Evolutionary conservation across 495 filamentous ascomycete genomes (phyloP).

Genomic region (Cenococcum geophilum): DNA sequence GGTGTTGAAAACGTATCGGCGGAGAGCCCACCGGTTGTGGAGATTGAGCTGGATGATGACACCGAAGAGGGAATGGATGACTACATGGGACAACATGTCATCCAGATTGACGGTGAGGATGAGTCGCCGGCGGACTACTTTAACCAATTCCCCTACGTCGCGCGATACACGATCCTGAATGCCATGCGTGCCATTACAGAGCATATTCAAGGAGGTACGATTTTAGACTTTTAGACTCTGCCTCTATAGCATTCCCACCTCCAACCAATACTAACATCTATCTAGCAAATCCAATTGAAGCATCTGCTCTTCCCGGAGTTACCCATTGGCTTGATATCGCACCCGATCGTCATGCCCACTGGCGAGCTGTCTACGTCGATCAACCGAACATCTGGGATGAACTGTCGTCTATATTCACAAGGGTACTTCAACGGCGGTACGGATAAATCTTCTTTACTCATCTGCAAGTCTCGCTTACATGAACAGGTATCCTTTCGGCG

Average conservation of each 20-base stretch:
- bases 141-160: conserved; percentile 18
- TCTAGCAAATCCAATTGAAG: conserved; percentile 30
- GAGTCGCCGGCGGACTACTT: conserved; percentile 11
- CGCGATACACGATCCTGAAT: conserved; percentile 15
- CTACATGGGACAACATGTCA: conserved; percentile 13
- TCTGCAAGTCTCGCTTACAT: conserved; percentile 3
- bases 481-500: conserved; percentile 22
- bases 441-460: conserved; percentile 10
- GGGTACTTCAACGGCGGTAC: conserved; percentile 44
- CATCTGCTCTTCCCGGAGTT: conserved; percentile 26
- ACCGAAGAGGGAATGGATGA: conserved; percentile 18
- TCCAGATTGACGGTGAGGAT: conserved; percentile 27
- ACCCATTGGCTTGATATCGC: conserved; percentile 37
- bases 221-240: background rate
- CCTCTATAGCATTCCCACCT: no score
- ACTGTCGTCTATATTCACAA: conserved; percentile 43
- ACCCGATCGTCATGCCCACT: conserved; percentile 20
- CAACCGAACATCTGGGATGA: conserved; percentile 51
- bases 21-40: conserved; percentile 29
- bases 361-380: conserved; percentile 37
- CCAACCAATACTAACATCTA: conserved; percentile 12
- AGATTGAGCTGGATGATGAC: conserved; percentile 32
- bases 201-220: conserved; percentile 19
- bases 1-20: conserved; percentile 19
- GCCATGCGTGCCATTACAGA: conserved; percentile 11